Evolutionary conservation across 768 basidiomycete genomes (phyloP).

Genomic region (Trametes maxima): DNA sequence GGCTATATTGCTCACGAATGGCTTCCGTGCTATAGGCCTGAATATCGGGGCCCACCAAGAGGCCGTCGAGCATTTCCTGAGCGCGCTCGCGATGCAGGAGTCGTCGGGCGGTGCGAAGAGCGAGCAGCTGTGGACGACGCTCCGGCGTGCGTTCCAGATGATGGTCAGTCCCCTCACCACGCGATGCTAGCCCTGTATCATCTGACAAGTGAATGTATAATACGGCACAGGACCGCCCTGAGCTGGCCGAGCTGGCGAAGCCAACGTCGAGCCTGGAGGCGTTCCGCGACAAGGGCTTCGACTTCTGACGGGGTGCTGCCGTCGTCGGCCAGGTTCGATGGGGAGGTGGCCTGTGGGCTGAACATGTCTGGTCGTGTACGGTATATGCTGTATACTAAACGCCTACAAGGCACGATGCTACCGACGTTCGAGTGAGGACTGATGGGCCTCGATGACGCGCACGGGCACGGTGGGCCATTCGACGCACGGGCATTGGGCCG

Average conservation of each 20-base stretch:
- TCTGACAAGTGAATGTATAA: constrained; percentile 12
- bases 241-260: constrained; percentile 78
- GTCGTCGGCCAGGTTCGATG: not conserved
- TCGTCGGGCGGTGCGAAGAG: constrained; percentile 69
- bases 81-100: constrained; percentile 81
- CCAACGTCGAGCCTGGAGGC: constrained; percentile 62
- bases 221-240: constrained; percentile 63
- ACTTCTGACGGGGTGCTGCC: constrained; percentile 57
- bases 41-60: constrained; percentile 96
- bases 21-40: constrained; percentile 55
- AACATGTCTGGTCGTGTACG: constrained; percentile 5
- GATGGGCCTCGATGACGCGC: too few relatives aligned
- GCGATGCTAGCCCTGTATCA: not conserved
- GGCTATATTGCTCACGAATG: constrained; percentile 12
- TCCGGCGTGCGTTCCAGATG: constrained; percentile 75
- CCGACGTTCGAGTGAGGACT: too few relatives aligned
- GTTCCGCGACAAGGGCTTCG: constrained; percentile 87
- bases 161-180: constrained; percentile 58
- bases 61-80: constrained; percentile 94
- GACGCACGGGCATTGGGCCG: not conserved
- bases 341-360: not conserved
- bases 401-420: not conserved
- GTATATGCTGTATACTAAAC: constrained; percentile 17
- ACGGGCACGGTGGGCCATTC: not conserved
- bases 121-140: constrained; percentile 87